Evolutionary conservation across 805 yeast species (phyloP).

Genomic region (Zygosaccharomyces gambellarensis): DNA sequence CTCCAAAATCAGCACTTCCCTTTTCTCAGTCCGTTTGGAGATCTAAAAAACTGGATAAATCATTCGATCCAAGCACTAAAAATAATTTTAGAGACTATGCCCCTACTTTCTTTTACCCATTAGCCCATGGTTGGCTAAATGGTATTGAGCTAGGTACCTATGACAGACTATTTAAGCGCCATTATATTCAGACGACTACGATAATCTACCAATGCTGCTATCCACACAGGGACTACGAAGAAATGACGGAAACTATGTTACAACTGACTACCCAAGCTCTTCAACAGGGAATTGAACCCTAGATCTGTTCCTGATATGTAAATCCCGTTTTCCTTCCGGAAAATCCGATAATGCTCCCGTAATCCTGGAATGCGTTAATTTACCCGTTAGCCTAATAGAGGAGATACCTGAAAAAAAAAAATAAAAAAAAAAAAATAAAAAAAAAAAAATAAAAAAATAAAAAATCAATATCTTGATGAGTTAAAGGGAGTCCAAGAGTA

Average conservation of each 20-base stretch:
- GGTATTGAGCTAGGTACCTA: constrained; percentile 52
- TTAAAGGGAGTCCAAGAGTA: no score
- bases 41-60: constrained; percentile 31
- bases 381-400: background rate
- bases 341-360: background rate
- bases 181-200: constrained; percentile 45
- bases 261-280: constrained; percentile 26
- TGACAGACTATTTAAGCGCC: constrained; percentile 47
- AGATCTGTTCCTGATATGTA: background rate
- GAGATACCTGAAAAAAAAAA: background rate
- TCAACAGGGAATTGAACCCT: constrained; percentile 17
- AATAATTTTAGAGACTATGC: constrained; percentile 39
- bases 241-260: constrained; percentile 32
- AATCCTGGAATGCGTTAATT: background rate
- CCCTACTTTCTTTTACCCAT: constrained; percentile 46
- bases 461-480: no score
- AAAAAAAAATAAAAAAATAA: no score
- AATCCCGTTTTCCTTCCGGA: background rate
- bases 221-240: constrained; percentile 39
- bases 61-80: background rate
- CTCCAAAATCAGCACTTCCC: background rate
- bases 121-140: constrained; percentile 50
- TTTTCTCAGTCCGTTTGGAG: constrained; percentile 25
- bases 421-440: no score
- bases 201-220: constrained; percentile 46